Conservation (phyloP, 306 rosid species). For the Cucurbita maxima region DNA sequence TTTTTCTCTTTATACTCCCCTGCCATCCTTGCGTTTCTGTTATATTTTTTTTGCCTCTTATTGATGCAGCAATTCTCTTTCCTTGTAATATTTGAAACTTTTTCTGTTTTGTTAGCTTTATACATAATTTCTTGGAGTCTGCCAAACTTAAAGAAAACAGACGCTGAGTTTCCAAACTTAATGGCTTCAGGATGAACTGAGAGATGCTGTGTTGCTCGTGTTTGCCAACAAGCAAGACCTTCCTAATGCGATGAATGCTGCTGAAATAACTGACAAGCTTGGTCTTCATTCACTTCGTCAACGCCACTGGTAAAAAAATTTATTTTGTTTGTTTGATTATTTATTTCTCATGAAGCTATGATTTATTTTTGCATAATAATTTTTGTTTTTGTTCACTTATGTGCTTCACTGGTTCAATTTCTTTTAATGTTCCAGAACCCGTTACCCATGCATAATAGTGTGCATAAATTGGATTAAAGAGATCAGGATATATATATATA, state of each 20-base stretch:
- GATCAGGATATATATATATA: too few species aligned
- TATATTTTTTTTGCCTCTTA: background rate
- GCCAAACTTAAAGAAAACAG: background rate
- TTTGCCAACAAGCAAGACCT: slow-evolving; percentile 75
- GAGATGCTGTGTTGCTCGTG: slow-evolving; percentile 61
- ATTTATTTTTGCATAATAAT: background rate
- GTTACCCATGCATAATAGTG: too few species aligned
- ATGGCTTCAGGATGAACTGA: slow-evolving; percentile 48
- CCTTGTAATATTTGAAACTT: background rate
- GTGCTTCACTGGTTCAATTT: too few species aligned
- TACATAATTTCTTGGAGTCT: background rate
- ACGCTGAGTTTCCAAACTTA: slow-evolving; percentile 6
- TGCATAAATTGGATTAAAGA: too few species aligned
- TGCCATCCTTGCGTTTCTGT: background rate
- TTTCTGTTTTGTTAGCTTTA: background rate
- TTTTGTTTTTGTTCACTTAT: too few species aligned
- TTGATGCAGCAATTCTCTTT: background rate
- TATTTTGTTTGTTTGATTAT: background rate
- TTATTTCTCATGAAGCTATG: background rate
- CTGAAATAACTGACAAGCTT: slow-evolving; percentile 64
- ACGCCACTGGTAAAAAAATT: slow-evolving; percentile 47
- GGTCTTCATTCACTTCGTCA: slow-evolving; percentile 66
- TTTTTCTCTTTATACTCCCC: background rate
- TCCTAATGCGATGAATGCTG: slow-evolving; percentile 76
- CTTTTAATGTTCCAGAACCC: too few species aligned